Conservation (phyloP, 139 green algal species). For the Micractinium conductrix region DNA sequence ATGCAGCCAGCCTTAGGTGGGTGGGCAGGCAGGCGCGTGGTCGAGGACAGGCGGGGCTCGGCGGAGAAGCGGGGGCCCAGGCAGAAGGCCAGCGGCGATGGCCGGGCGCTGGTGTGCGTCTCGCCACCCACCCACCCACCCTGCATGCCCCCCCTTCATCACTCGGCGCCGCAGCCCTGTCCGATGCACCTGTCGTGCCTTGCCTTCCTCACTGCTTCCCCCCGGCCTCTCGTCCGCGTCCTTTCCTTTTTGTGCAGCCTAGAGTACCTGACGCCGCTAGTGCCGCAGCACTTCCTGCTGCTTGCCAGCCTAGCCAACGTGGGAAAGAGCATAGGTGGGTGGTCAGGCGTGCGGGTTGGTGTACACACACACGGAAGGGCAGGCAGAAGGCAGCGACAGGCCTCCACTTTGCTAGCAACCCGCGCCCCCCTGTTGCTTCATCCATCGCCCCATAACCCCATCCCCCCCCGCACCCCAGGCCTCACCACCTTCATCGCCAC, state of each 20-base stretch:
- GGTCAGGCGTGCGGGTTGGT: not conserved
- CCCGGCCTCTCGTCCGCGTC: too few species aligned
- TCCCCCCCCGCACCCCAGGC: conserved; percentile 54
- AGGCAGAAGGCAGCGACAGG: not conserved
- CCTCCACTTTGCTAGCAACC: not conserved
- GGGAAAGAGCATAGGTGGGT: conserved; percentile 69
- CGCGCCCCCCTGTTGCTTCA: not conserved
- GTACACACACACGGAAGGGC: not conserved
- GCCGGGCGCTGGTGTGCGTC: too few species aligned
- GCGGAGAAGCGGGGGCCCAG: too few species aligned
- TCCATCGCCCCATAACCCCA: not conserved
- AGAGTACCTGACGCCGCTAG: conserved; percentile 90
- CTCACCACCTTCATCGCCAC: conserved; percentile 91
- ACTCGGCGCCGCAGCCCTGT: too few species aligned
- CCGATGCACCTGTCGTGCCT: too few species aligned
- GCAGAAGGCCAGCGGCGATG: too few species aligned
- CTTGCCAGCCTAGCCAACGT: conserved; percentile 90
- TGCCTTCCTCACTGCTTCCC: too few species aligned
- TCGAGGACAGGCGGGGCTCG: not conserved
- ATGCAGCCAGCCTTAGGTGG: conserved; percentile 54
- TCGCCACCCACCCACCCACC: too few species aligned
- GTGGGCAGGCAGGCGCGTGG: not conserved
- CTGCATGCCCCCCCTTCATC: too few species aligned
- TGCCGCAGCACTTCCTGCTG: conserved; percentile 76
- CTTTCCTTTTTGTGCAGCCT: conserved; percentile 52